Conservation (phyloP, 1,284 basidiomycete genomes). For the Neonothopanus nambi region DNA sequence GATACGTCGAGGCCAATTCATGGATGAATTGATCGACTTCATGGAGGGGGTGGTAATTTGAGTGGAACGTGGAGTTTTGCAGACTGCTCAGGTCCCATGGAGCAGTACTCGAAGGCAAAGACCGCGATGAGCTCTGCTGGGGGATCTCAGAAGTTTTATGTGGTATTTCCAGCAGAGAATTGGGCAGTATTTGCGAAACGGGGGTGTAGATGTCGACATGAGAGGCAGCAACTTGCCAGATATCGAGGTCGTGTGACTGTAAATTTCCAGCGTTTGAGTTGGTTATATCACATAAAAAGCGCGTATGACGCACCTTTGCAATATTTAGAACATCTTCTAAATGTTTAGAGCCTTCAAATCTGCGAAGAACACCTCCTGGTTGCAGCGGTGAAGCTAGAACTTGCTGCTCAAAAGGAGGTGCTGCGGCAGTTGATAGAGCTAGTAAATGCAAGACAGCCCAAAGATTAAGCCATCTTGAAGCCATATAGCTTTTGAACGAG, state of each 20-base stretch:
- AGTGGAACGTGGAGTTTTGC: conserved; percentile 46
- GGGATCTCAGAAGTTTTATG: conserved; percentile 24
- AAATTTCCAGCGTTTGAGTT: neutral
- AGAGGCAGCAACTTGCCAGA: conserved; percentile 36
- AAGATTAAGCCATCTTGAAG: no score
- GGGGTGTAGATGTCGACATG: conserved; percentile 40
- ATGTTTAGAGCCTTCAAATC: no score
- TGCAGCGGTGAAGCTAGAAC: no score
- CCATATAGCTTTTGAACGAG: no score
- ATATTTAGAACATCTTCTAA: no score
- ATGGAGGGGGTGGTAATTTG: conserved; percentile 50
- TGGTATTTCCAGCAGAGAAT: conserved; percentile 21
- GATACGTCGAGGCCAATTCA: conserved; percentile 42
- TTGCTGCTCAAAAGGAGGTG: neutral
- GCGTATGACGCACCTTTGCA: no score
- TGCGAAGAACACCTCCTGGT: no score
- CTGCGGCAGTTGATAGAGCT: no score
- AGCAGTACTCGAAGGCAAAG: neutral
- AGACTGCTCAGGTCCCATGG: conserved; percentile 36
- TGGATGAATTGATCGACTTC: conserved; percentile 56
- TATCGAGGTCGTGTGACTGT: conserved; percentile 30
- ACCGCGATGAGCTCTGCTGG: conserved; percentile 18
- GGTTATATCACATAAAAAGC: no score
- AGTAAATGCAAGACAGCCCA: no score
- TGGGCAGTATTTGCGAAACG: conserved; percentile 6